A percentile compares a stretch with the other conserved stretches of the same genome.
phyloP scores from a whole-genome alignment of 2,329 filamentous ascomycete genomes.

The Emmonsiellopsis sp. region DNA sequence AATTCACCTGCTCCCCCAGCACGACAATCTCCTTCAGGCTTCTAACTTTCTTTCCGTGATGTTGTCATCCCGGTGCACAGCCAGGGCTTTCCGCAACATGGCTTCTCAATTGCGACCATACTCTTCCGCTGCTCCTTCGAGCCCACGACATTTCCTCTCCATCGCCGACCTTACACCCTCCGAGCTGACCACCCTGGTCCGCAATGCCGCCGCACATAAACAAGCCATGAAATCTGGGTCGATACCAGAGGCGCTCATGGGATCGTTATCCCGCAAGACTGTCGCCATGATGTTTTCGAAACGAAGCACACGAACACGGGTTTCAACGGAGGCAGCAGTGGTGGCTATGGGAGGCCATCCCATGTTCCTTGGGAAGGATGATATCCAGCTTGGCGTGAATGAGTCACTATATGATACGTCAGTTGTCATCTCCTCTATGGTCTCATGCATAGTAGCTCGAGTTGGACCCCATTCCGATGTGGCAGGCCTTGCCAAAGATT shows the following conservation, averaged over 20 bases:
- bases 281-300: conserved; percentile 97
- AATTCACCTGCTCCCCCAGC: not conserved
- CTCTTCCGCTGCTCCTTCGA: conserved; percentile 18
- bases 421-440: conserved; percentile 89
- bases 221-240: conserved; percentile 62
- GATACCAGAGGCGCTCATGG: conserved; percentile 50
- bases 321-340: conserved; percentile 87
- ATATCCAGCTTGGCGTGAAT: conserved; percentile 92
- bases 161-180: conserved; percentile 73
- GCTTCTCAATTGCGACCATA: conserved; percentile 24
- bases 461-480: conserved; percentile 72
- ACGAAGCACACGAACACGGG: conserved; percentile 82
- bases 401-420: conserved; percentile 92
- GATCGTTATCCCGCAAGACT: conserved; percentile 63
- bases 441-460: conserved; percentile 70
- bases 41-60: conserved; percentile 2
- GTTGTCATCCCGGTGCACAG: conserved; percentile 6
- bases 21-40: not conserved
- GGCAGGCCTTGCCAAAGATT: conserved; percentile 59
- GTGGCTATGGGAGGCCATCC: conserved; percentile 82
- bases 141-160: conserved; percentile 78
- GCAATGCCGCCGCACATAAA: conserved; percentile 73
- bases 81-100: conserved; percentile 13
- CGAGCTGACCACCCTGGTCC: conserved; percentile 74
- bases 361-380: conserved; percentile 93